Percentiles rank a stretch among this genome's conserved stretches.
These are phyloP conservation scores for Talaromyces sp. DNA, from an alignment of 2,329 filamentous ascomycete species.

Conservation along the genomic window DNA sequence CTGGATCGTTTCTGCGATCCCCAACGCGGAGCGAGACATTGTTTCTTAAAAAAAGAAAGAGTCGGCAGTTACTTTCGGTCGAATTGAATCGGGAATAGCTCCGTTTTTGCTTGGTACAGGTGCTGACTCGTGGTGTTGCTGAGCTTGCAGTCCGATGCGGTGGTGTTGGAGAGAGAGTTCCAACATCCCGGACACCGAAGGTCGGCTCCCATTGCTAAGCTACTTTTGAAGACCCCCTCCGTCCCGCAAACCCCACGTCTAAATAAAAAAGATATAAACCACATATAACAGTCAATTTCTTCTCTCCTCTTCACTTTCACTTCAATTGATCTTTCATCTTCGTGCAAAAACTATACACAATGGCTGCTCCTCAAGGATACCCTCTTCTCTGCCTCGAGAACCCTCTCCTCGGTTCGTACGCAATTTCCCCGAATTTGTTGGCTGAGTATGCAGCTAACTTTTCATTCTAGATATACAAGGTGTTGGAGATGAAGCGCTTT, in stretches of 20 bases:
- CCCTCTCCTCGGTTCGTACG: constrained; percentile 76
- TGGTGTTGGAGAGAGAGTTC: neutral
- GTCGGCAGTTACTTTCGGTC: neutral
- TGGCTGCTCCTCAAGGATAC: constrained; percentile 76
- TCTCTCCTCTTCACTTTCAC: neutral
- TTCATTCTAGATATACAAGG: constrained; percentile 78
- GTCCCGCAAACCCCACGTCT: constrained; percentile 16
- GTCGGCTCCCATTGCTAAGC: constrained; percentile 10
- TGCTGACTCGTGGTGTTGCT: neutral
- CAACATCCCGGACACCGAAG: constrained; percentile 17
- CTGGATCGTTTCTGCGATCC: constrained; percentile 77
- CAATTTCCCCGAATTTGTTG: neutral
- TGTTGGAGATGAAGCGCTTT: constrained; percentile 71
- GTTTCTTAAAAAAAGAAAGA: too few species aligned
- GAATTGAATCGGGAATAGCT: constrained; percentile 2
- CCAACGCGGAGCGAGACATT: constrained; percentile 47
- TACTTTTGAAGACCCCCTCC: neutral
- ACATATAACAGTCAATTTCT: neutral
- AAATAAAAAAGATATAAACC: constrained; percentile 1
- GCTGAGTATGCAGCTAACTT: constrained; percentile 10
- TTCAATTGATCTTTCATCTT: constrained; percentile 6
- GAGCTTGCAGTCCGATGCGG: constrained; percentile 1
- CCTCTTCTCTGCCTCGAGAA: constrained; percentile 94
- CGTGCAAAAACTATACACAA: constrained; percentile 36
- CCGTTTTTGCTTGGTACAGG: neutral